Base-by-base conservation (phyloP, 441 rosid genomes). In the Bocquillonia castaneifolia region DNA sequence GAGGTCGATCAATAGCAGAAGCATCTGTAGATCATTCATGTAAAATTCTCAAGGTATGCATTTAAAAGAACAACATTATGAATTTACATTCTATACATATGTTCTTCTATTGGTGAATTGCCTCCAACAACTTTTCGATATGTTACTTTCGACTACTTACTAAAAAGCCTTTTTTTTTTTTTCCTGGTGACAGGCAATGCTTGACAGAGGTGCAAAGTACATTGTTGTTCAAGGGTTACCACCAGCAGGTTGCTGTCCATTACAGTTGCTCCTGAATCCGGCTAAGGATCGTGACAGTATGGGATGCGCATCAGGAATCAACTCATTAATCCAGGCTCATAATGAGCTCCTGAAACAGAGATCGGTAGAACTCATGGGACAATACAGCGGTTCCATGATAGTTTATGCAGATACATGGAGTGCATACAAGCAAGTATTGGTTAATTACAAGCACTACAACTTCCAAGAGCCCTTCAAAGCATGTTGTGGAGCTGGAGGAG, bases 221-320 rank as follows among this genome's bases (percentile, higher is more conserved):
- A 3, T 83, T 5, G 79, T 85, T 26, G 81, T 83, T 48, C 80
- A 81, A 70, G 87, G 86, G 39, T 67, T 85, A 20, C 84, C 85
- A n/a, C 83, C 85, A 3, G 26, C 60, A 26, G 86, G 89, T 0
- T 85, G 89, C 61, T 69, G 77, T 10, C 85, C 89, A 0, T 15
- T 78, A 36, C 59, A 64, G 66, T 26, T 79, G 56, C 22, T 48
- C 25, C 15, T 69, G 50, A 40, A 76, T 14, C 69, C 72, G 31
- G 1, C 40, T 10, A 26, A 48, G 1, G 69, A 72, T 20, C 73
- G 74, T 0, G 85, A 85, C 45, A 65, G 68, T 15, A 25, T 66
- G 51, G 87, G 89, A 25, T 85, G 87, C 39, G 31, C 72, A 17
- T 28, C 77, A 31, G 31, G 31, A 2, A 45, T 47, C 25, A 85